A percentile compares a stretch with the other conserved stretches of the same genome.
Evolutionary conservation across 78 protist species (phyloP).

Genomic region (Guillardia theta): DNA sequence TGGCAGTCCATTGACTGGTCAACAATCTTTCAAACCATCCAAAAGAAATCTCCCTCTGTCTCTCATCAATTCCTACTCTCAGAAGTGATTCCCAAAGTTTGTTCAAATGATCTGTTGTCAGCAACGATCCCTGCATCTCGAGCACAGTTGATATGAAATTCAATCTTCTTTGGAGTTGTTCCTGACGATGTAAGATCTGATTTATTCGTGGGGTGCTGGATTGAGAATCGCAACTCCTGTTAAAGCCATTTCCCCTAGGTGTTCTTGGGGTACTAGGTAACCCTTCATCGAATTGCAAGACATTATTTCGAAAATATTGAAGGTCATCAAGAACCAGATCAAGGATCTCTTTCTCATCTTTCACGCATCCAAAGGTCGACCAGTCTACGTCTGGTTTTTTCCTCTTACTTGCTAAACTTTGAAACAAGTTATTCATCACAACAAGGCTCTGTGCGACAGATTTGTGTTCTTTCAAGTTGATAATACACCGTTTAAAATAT

Average conservation of each 20-base stretch:
- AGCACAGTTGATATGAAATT: neutral
- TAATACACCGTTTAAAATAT: neutral
- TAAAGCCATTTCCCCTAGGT: no score
- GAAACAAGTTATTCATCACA: neutral
- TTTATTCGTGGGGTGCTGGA: no score
- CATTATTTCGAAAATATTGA: no score
- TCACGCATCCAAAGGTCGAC: neutral
- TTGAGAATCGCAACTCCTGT: no score
- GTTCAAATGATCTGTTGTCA: neutral
- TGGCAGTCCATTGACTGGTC: neutral
- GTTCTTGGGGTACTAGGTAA: no score
- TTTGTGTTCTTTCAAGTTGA: neutral
- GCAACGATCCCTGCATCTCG: neutral
- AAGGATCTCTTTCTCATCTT: constrained; percentile 13
- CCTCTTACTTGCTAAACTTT: neutral
- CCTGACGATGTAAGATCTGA: no score
- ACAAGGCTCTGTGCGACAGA: constrained; percentile 10
- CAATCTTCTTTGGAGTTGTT: neutral
- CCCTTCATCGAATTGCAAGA: no score
- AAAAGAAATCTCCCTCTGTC: neutral
- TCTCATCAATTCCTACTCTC: neutral
- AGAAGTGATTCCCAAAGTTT: neutral
- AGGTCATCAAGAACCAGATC: neutral
- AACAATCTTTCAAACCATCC: neutral
- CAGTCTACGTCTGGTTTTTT: constrained; percentile 9